Base-by-base conservation (phyloP, 331 rosid genomes). In the Quercus tomentella region DNA sequence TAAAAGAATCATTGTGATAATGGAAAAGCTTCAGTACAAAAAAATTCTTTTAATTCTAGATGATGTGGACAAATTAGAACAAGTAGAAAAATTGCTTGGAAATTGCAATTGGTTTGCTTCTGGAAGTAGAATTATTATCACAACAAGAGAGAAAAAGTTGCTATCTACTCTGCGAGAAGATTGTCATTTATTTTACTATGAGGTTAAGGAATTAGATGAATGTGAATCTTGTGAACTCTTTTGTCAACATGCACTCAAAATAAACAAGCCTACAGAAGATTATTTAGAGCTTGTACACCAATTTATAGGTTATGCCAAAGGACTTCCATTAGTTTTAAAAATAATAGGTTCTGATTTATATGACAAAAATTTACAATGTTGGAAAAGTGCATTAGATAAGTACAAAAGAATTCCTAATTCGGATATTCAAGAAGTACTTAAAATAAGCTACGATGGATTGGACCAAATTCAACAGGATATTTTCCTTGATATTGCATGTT, bases 21-120 rank as follows among this genome's bases (percentile, higher is more conserved):
- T 62, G 43, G 4, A n/a, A 1, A 65, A 25, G 22, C 82, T 77
- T 16, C 0, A 10, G n/a, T 1, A 5, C 5, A 73, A 43, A 30
- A 78, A 10, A 17, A 60, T 82, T 56, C 79, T 82, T 70, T 6
- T 82, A 17, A 52, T 81, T 26, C 70, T 81, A 25, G 85, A 82
- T 45, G 76, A 77, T 15, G 66, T 77, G 15, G 72, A 82, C 22
- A 11, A 23, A 7, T 12, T 18, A 16, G 15, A 77, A 1, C 6
- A 70, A 72, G 1, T 41, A 63, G 37, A 72, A 31, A 18, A 58
- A 3, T 51, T 82, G 16, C 78, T 74, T 0, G 79, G 78, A 2
- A 56, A 16, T 4, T 0, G 41, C n/a, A 74, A 70, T 60, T 83
- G 83, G 83, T 83, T 79, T 83, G 78, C 75, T 51, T 6, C 15